phyloP scores from a whole-genome alignment of 768 basidiomycete genomes.

The Cyclocybe aegerita region DNA sequence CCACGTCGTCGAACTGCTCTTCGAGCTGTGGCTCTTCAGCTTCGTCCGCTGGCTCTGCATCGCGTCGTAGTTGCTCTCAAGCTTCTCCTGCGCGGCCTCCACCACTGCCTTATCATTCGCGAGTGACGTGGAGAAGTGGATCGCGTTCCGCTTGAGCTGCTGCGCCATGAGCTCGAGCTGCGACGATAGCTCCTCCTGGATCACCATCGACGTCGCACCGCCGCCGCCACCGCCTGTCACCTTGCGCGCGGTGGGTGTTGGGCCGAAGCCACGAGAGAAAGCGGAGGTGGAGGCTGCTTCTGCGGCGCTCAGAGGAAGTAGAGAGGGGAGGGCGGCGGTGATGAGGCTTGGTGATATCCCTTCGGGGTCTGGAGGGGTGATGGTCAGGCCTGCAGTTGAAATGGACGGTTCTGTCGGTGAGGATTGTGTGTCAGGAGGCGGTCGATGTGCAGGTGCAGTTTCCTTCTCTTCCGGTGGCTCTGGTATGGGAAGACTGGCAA shows the following conservation, averaged over 20 bases:
- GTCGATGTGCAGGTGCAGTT: no score
- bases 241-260: slow-evolving; percentile 10
- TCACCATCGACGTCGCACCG: slow-evolving; percentile 27
- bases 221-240: slow-evolving; percentile 3
- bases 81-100: slow-evolving; percentile 62
- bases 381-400: slow-evolving; percentile 14
- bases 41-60: slow-evolving; percentile 67
- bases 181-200: slow-evolving; percentile 73
- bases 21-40: slow-evolving; percentile 60
- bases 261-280: slow-evolving; percentile 15
- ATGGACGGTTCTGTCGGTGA: slow-evolving; percentile 11
- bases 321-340: slow-evolving; percentile 20
- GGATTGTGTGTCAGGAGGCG: neutral
- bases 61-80: slow-evolving; percentile 69
- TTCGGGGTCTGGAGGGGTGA: slow-evolving; percentile 20
- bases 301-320: slow-evolving; percentile 18
- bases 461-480: slow-evolving; percentile 15
- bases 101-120: slow-evolving; percentile 75
- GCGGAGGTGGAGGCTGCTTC: slow-evolving; percentile 16
- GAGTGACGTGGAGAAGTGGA: slow-evolving; percentile 73
- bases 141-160: slow-evolving; percentile 81
- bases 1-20: slow-evolving; percentile 73
- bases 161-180: slow-evolving; percentile 85
- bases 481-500: slow-evolving; percentile 53
- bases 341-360: slow-evolving; percentile 21